Conservation (phyloP, 345 rosid species). For the Gossypium herbaceum region DNA sequence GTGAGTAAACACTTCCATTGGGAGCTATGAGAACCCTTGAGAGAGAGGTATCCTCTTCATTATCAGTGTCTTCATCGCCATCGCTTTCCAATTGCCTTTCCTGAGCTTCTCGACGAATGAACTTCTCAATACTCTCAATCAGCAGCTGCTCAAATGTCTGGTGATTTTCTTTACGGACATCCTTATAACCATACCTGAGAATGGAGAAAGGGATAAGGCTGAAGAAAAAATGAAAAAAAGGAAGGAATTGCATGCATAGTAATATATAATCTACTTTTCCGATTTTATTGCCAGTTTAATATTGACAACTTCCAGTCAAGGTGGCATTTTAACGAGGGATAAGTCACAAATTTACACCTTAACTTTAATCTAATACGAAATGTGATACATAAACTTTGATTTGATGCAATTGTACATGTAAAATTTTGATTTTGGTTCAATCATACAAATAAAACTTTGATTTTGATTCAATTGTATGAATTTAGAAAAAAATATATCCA, state of each 20-base stretch:
- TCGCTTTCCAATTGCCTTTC: slow-evolving; percentile 89
- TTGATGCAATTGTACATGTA: too few relatives aligned
- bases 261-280: not conserved
- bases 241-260: not conserved
- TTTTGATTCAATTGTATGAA: too few relatives aligned
- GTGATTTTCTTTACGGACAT: slow-evolving; percentile 90
- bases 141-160: slow-evolving; percentile 89
- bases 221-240: too few relatives aligned
- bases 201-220: not conserved
- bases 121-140: slow-evolving; percentile 96
- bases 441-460: too few relatives aligned
- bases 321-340: not conserved
- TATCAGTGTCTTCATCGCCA: slow-evolving; percentile 61
- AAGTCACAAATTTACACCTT: too few relatives aligned
- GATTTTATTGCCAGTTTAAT: not conserved
- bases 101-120: slow-evolving; percentile 92
- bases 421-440: too few relatives aligned
- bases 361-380: too few relatives aligned
- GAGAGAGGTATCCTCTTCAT: slow-evolving; percentile 46
- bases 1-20: slow-evolving; percentile 88
- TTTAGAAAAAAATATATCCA: too few relatives aligned
- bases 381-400: too few relatives aligned
- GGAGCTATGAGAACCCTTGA: slow-evolving; percentile 75
- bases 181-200: slow-evolving; percentile 93
- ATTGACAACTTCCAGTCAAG: not conserved